Percentiles rank a stretch among this genome's conserved stretches.
These are phyloP conservation scores for Dioscorea cayenensis DNA, from an alignment of 116 monocot species.

Conservation along the genomic window DNA sequence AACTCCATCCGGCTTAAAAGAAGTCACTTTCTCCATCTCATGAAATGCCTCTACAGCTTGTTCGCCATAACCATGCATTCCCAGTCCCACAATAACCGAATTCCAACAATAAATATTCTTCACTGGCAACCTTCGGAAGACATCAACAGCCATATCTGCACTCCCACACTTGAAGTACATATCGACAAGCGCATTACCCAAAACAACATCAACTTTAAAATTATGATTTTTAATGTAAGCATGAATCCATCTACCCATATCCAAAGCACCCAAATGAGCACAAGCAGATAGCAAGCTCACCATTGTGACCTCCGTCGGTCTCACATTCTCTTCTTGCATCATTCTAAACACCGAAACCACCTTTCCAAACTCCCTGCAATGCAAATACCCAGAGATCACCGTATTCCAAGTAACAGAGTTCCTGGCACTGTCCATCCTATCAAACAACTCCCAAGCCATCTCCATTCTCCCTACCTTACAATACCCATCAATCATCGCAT, in stretches of 20 bases:
- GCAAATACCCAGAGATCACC: conserved; percentile 43
- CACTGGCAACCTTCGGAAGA: conserved; percentile 28
- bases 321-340: conserved; percentile 42
- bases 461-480: conserved; percentile 37
- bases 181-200: conserved; percentile 61
- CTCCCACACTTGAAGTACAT: conserved; percentile 73
- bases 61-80: conserved; percentile 48
- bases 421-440: conserved; percentile 31
- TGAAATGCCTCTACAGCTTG: conserved; percentile 37
- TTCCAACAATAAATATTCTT: conserved; percentile 64
- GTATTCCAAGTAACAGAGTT: conserved; percentile 58
- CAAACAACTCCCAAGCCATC: conserved; percentile 28
- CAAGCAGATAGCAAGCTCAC: conserved; percentile 54
- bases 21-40: conserved; percentile 27
- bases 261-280: conserved; percentile 54
- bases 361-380: conserved; percentile 34
- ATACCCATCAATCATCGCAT: conserved; percentile 57
- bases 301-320: conserved; percentile 51
- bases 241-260: conserved; percentile 66
- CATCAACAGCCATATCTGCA: conserved; percentile 37
- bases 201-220: conserved; percentile 35
- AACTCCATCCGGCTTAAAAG: conserved; percentile 42
- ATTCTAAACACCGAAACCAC: conserved; percentile 30
- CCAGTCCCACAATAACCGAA: conserved; percentile 46
- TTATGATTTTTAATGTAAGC: conserved; percentile 37